Evolutionary conservation across 331 rosid species (phyloP).

Genomic region (Spiraea crenata): DNA sequence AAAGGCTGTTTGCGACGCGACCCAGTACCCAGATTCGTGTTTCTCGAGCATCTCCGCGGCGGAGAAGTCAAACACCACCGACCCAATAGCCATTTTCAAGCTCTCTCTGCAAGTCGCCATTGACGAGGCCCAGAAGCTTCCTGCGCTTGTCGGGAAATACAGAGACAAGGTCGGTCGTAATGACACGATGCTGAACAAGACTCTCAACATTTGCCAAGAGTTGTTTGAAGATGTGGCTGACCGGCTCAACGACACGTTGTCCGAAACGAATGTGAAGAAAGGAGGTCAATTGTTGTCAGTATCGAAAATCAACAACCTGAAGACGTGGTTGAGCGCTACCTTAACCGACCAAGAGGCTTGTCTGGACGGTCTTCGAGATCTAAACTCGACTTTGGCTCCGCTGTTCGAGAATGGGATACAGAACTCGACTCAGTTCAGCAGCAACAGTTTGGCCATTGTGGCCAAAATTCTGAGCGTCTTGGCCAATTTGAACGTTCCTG

Average conservation of each 20-base stretch:
- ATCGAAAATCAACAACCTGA: constrained; percentile 36
- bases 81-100: constrained; percentile 62
- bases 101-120: constrained; percentile 76
- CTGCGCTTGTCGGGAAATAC: constrained; percentile 13
- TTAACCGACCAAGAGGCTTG: constrained; percentile 68
- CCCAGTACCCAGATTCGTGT: constrained; percentile 79
- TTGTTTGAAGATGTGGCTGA: constrained; percentile 58
- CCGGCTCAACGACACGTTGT: constrained; percentile 57
- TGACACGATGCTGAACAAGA: constrained; percentile 19
- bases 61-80: constrained; percentile 55
- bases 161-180: constrained; percentile 16
- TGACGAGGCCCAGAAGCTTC: constrained; percentile 48
- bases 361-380: constrained; percentile 52
- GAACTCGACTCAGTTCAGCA: constrained; percentile 65
- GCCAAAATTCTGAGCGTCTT: constrained; percentile 39
- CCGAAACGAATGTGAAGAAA: constrained; percentile 27
- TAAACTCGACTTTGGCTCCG: constrained; percentile 45
- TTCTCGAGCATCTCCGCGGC: constrained; percentile 51
- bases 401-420: constrained; percentile 31
- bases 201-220: constrained; percentile 39
- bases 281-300: constrained; percentile 26
- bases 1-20: constrained; percentile 58
- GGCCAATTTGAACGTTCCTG: constrained; percentile 31
- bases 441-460: constrained; percentile 73
- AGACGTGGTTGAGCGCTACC: constrained; percentile 75